A percentile compares a stretch with the other conserved stretches of the same genome.
Evolutionary conservation across 1,284 basidiomycete genomes (phyloP).

Genomic region (Blastosporella zonata): DNA sequence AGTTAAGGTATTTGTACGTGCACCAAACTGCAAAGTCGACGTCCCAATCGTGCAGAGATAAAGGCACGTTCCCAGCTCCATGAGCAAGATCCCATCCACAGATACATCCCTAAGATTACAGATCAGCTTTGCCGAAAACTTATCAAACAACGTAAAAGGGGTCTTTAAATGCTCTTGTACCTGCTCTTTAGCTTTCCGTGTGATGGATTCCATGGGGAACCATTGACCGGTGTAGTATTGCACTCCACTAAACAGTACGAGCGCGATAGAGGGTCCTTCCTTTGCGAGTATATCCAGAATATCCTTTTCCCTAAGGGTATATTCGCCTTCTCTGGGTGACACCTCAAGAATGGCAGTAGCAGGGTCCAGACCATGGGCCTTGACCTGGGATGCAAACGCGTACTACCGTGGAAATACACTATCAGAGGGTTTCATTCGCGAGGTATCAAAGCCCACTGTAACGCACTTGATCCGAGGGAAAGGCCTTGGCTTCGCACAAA

Average conservation of each 20-base stretch:
- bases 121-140: slow-evolving; percentile 13
- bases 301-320: slow-evolving; percentile 86
- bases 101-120: slow-evolving; percentile 68
- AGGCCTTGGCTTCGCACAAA: slow-evolving; percentile 90
- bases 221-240: slow-evolving; percentile 99
- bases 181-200: slow-evolving; percentile 79
- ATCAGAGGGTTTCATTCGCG: slow-evolving; percentile 12
- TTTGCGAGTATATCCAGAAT: slow-evolving; percentile 77
- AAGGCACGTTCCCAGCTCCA: slow-evolving; percentile 89
- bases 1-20: slow-evolving; percentile 97
- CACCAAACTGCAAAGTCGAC: slow-evolving; percentile 99
- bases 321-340: slow-evolving; percentile 79
- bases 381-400: slow-evolving; percentile 88
- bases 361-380: slow-evolving; percentile 79
- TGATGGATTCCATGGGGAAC: slow-evolving; percentile 86
- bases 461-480: slow-evolving; percentile 91
- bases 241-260: slow-evolving; percentile 88
- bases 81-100: slow-evolving; percentile 98
- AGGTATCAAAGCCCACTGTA: slow-evolving; percentile 12
- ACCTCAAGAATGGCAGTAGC: slow-evolving; percentile 76
- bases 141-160: slow-evolving; percentile 13
- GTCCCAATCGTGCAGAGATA: slow-evolving; percentile 89
- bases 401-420: slow-evolving; percentile 55
- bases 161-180: slow-evolving; percentile 34
- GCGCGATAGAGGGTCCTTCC: slow-evolving; percentile 75